These are phyloP conservation scores for Chytridium lagenaria DNA, from an alignment of 371 early-diverging fungal species.

Conservation along the genomic window DNA sequence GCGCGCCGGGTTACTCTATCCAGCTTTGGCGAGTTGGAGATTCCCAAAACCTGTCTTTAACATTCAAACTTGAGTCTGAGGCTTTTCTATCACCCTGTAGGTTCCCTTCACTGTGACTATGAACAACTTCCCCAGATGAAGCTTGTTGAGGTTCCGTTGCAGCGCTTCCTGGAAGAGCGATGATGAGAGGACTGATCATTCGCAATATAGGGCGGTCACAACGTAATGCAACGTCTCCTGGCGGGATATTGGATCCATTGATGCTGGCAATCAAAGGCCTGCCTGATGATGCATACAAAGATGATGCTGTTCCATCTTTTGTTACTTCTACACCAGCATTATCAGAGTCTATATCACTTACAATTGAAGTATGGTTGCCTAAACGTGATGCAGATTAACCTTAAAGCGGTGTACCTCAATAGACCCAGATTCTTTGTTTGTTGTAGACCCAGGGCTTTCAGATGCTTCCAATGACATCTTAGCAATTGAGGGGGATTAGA, in stretches of 20 bases:
- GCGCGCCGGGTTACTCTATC: not conserved
- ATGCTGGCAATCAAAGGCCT: not conserved
- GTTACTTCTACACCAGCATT: no score
- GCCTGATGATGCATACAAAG: not conserved
- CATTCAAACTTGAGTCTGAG: not conserved
- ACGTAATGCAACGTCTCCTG: not conserved
- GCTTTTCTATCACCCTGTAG: not conserved
- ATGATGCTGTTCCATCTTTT: not conserved
- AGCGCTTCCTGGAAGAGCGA: not conserved
- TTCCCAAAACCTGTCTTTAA: not conserved
- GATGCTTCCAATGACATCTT: no score
- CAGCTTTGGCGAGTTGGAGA: not conserved
- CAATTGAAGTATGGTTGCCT: no score
- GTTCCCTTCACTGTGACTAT: constrained; percentile 11
- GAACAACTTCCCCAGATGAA: not conserved
- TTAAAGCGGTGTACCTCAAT: no score
- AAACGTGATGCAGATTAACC: no score
- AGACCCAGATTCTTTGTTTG: no score
- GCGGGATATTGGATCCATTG: not conserved
- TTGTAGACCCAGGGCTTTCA: no score
- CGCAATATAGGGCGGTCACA: not conserved
- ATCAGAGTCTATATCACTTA: no score
- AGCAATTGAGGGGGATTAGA: no score
- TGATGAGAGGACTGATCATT: not conserved
- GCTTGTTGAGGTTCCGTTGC: not conserved